Conservation (phyloP, 2,329 filamentous ascomycete genomes). For the Penicillium verrucosum region DNA sequence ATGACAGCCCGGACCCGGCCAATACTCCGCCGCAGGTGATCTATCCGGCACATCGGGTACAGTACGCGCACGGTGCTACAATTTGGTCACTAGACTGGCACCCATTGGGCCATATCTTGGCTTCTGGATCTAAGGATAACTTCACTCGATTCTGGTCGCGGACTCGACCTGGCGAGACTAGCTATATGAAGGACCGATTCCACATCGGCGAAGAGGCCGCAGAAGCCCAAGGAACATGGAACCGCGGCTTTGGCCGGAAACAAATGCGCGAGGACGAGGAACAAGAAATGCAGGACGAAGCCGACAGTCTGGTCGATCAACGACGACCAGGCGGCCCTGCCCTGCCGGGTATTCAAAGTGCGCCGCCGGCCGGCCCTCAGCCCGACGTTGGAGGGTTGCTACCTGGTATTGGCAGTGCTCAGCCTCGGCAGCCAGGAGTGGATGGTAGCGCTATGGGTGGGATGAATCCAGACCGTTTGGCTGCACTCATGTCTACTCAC, state of each 20-base stretch:
- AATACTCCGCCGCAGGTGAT: conserved; percentile 86
- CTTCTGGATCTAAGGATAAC: conserved; percentile 92
- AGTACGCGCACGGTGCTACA: conserved; percentile 87
- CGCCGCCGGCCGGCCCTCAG: conserved; percentile 47
- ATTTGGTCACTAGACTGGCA: conserved; percentile 99
- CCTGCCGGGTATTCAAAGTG: conserved; percentile 52
- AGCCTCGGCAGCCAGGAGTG: conserved; percentile 35
- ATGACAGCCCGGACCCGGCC: conserved; percentile 75
- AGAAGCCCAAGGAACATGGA: conserved; percentile 93
- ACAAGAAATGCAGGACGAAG: conserved; percentile 88
- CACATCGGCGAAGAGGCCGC: conserved; percentile 93
- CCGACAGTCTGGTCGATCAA: conserved; percentile 88
- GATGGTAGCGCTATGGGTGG: conserved; percentile 42
- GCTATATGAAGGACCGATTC: conserved; percentile 83
- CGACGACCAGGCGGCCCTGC: conserved; percentile 65
- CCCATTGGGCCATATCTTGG: conserved; percentile 89
- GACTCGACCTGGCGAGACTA: conserved; percentile 79
- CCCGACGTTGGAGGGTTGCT: conserved; percentile 46
- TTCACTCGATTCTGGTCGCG: conserved; percentile 97
- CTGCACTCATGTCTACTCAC: conserved; percentile 49
- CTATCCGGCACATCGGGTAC: conserved; percentile 80
- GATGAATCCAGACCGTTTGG: conserved; percentile 46
- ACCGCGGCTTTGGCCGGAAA: conserved; percentile 70
- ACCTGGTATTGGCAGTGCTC: conserved; percentile 48
- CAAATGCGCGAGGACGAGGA: conserved; percentile 90